Evolutionary conservation across 2,329 filamentous ascomycete species (phyloP), one percentile per base, ranked within the genome.

Genomic region (Fusarium pseudocircinatum): DNA sequence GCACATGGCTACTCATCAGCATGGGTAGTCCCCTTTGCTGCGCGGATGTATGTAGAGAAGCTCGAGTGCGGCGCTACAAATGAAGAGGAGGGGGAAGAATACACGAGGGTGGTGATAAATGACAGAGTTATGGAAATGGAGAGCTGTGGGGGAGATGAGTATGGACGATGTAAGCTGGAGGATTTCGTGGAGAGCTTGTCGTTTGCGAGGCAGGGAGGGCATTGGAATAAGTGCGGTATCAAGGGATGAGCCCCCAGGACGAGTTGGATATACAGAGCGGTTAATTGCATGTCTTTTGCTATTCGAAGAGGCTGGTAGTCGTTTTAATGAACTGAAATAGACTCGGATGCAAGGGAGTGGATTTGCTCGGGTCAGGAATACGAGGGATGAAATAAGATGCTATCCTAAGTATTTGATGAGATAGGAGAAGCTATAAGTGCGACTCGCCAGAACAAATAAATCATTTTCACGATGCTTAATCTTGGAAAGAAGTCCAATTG

Each of bases 11-110:
- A 90, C 80, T 91, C 92, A 16, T 90, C 94, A 2, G 88, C 91
- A 20, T 96, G 93, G 92, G 89, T 90, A 0, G 94, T 97, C 24
- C 93, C 95, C 1, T 97, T 98, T 82, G 93, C 88, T 0, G 91
- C 90, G 24, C 87, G 95, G 60, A 88, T 94, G 81, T 97, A 97
- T 80, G 89, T 98, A 40, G 95, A 98, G 86, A 96, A 96, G 86
- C 91, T 97, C 89, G 82, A 82, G 44, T 98, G 95, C 80, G 79
- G 79, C 6, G 84, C 70, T 15, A 71, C 46, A 18, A 78, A 82
- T 4, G 89, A 94, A 78, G 93, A 96, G 80, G 84, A 92, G 58
- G 93, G 83, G 3, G 90, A 94, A 78, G 93, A 96, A 81, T 85
- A 92, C 59, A 93, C 98, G 16, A 88, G 95, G 42, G 86, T 97